Evolutionary conservation across 371 early-diverging fungal species (phyloP).

Genomic region (Paramicrosporidium saccamoebae): DNA sequence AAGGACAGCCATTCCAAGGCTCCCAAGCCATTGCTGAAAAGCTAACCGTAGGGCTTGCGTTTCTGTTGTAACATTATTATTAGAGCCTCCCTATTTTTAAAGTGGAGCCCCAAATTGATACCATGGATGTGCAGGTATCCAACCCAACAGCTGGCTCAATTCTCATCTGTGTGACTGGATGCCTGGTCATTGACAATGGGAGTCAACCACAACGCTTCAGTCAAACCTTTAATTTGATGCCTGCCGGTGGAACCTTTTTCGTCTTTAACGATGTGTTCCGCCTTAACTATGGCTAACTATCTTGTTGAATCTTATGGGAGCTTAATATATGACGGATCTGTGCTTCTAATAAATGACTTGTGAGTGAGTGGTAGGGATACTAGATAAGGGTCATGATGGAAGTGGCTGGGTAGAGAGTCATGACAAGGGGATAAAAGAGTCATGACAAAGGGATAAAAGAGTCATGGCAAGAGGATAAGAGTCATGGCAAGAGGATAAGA

Average conservation of each 20-base stretch:
- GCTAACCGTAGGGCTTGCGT: slow-evolving; percentile 12
- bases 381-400: too few relatives aligned
- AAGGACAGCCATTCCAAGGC: slow-evolving; percentile 24
- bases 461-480: too few relatives aligned
- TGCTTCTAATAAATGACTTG: too few relatives aligned
- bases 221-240: slow-evolving; percentile 45
- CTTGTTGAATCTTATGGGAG: too few relatives aligned
- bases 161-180: slow-evolving; percentile 50
- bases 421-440: too few relatives aligned
- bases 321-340: too few relatives aligned
- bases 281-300: slow-evolving; percentile 18
- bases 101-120: slow-evolving; percentile 23
- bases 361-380: too few relatives aligned
- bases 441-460: too few relatives aligned
- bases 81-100: slow-evolving; percentile 37
- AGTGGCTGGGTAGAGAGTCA: too few relatives aligned
- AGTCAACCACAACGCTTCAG: slow-evolving; percentile 30
- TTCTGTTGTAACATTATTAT: neutral
- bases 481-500: too few relatives aligned
- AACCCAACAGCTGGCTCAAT: slow-evolving; percentile 12
- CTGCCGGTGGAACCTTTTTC: slow-evolving; percentile 16
- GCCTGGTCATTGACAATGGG: slow-evolving; percentile 40
- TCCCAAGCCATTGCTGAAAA: slow-evolving; percentile 24
- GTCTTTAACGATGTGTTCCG: slow-evolving; percentile 51
- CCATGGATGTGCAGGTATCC: slow-evolving; percentile 43